Conservation (phyloP, 257 asterid genomes). For the Prunella vulgaris region DNA sequence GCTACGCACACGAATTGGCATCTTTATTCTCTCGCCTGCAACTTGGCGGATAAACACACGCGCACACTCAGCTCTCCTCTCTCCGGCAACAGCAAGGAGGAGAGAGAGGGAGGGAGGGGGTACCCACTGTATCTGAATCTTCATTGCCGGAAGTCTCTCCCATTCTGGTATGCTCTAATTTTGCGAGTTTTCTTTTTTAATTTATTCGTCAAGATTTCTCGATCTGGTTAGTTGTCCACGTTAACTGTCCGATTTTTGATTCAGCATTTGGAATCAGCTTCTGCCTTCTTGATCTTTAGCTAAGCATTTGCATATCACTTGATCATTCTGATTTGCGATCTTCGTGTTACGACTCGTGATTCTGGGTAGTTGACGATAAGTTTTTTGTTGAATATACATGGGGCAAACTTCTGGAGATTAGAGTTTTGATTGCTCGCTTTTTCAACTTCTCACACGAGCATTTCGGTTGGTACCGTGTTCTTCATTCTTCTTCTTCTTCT, state of each 20-base stretch:
- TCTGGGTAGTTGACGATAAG: slow-evolving; percentile 12
- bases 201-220: slow-evolving; percentile 24
- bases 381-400: slow-evolving; percentile 2
- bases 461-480: not conserved
- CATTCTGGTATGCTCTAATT: slow-evolving; percentile 42
- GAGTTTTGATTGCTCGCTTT: not conserved
- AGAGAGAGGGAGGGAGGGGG: slow-evolving; percentile 15
- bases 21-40: slow-evolving; percentile 29
- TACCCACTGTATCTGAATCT: slow-evolving; percentile 17
- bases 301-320: not conserved
- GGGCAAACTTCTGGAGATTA: slow-evolving; percentile 9
- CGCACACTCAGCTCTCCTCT: slow-evolving; percentile 31
- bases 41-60: slow-evolving; percentile 23
- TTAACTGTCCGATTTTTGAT: slow-evolving; percentile 27
- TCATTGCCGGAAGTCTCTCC: slow-evolving; percentile 14
- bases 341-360: slow-evolving; percentile 27
- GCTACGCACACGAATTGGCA: slow-evolving; percentile 16
- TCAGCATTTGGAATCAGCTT: slow-evolving; percentile 18
- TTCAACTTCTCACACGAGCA: not conserved
- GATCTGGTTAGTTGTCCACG: slow-evolving; percentile 31
- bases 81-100: slow-evolving; percentile 27
- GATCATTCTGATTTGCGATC: slow-evolving; percentile 19
- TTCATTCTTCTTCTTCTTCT: not conserved
- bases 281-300: slow-evolving; percentile 17
- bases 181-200: not conserved